A percentile compares a stretch with the other conserved stretches of the same genome.
These are phyloP conservation scores for Camellia granthamiana DNA, from an alignment of 148 eudicot species.

Conservation along the genomic window DNA sequence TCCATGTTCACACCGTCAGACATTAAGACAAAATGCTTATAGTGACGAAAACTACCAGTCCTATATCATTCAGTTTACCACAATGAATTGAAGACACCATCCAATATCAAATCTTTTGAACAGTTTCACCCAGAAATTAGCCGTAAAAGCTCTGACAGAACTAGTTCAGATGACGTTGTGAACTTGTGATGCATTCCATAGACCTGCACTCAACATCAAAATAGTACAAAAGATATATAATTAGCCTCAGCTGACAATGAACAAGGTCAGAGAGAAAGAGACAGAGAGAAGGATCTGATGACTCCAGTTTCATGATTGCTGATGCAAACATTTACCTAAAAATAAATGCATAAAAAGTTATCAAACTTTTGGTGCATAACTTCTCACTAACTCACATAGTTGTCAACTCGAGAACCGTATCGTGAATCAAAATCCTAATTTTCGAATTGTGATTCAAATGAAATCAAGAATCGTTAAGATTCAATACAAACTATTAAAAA, in stretches of 20 bases:
- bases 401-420: too few relatives aligned
- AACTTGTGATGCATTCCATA: neutral
- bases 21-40: neutral
- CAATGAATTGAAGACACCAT: neutral
- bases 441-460: too few relatives aligned
- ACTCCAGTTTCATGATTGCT: neutral
- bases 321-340: neutral
- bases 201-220: conserved; percentile 2
- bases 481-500: too few relatives aligned
- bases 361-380: neutral
- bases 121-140: neutral
- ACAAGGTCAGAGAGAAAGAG: conserved; percentile 10
- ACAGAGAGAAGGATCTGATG: neutral
- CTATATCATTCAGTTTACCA: neutral
- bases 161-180: neutral
- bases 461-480: too few relatives aligned
- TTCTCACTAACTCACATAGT: neutral
- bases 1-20: conserved; percentile 3
- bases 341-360: neutral
- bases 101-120: neutral
- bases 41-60: neutral
- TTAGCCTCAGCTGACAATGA: neutral
- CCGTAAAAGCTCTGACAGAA: neutral
- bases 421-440: too few relatives aligned
- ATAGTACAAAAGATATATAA: neutral